These are phyloP conservation scores for Musa acuminata DNA, from an alignment of 176 grass and related monocot genomes.

Conservation along the genomic window DNA sequence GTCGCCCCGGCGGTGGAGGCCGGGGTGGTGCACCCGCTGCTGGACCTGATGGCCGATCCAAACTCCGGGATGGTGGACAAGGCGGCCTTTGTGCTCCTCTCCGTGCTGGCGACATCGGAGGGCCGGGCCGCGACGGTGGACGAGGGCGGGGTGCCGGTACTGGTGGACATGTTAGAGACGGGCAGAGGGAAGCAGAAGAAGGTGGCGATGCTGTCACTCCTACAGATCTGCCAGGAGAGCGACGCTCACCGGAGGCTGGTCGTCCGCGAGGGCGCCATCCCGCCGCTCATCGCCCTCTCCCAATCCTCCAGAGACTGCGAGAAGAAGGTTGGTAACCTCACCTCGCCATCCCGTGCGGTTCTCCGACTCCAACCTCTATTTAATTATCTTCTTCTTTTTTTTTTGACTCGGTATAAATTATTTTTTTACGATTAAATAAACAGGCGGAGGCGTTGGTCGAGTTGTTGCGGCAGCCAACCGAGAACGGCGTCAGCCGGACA, in stretches of 20 bases:
- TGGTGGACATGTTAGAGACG: constrained; percentile 91
- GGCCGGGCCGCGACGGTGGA: constrained; percentile 51
- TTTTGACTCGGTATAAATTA: neutral
- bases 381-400: neutral
- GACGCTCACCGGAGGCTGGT: constrained; percentile 60
- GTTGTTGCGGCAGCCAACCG: constrained; percentile 63
- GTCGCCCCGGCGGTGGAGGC: constrained; percentile 45
- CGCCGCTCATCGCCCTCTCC: constrained; percentile 78
- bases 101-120: constrained; percentile 34
- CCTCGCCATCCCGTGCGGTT: neutral
- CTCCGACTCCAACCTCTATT: neutral
- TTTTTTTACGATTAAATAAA: constrained; percentile 14
- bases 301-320: constrained; percentile 50
- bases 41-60: constrained; percentile 85
- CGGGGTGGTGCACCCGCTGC: constrained; percentile 43
- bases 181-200: constrained; percentile 61
- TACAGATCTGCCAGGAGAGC: constrained; percentile 85
- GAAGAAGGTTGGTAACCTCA: constrained; percentile 41
- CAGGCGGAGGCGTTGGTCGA: constrained; percentile 70
- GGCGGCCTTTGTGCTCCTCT: constrained; percentile 71
- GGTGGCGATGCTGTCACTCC: constrained; percentile 55
- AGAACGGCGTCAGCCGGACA: constrained; percentile 20
- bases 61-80: constrained; percentile 92
- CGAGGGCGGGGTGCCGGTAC: constrained; percentile 61
- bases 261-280: constrained; percentile 81